Evolutionary conservation across 805 yeast genomes (phyloP).

Genomic region (Hanseniaspora mollemarum): DNA sequence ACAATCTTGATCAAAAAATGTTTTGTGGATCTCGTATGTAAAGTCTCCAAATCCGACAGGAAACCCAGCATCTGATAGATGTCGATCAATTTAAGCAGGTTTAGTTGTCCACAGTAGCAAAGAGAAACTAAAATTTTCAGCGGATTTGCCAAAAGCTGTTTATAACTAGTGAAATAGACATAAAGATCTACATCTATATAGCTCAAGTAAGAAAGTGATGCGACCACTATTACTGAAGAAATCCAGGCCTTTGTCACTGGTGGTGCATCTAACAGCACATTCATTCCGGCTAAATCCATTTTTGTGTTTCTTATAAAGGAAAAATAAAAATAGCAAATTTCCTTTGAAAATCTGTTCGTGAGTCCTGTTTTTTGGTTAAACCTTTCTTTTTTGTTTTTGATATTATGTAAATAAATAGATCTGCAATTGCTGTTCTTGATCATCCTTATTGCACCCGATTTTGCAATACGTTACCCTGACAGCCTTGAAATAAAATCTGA

Average conservation of each 20-base stretch:
- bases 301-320: no score
- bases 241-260: slow-evolving; percentile 14
- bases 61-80: neutral
- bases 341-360: no score
- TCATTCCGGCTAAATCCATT: neutral
- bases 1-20: neutral
- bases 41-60: neutral
- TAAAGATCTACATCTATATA: neutral
- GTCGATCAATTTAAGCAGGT: neutral
- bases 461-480: neutral
- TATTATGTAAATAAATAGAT: no score
- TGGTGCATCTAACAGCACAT: slow-evolving; percentile 4
- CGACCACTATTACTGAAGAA: neutral
- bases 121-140: neutral
- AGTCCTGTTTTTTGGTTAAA: no score
- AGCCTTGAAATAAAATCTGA: neutral
- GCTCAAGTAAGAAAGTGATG: neutral
- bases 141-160: neutral
- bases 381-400: no score
- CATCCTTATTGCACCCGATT: no score
- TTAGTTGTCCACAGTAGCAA: neutral
- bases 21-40: neutral
- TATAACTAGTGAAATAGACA: neutral
- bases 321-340: no score
- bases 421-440: no score